Evolutionary conservation across 257 asterid genomes (phyloP), one percentile per base, ranked within the genome.

Genomic region (Solanum virginianum): DNA sequence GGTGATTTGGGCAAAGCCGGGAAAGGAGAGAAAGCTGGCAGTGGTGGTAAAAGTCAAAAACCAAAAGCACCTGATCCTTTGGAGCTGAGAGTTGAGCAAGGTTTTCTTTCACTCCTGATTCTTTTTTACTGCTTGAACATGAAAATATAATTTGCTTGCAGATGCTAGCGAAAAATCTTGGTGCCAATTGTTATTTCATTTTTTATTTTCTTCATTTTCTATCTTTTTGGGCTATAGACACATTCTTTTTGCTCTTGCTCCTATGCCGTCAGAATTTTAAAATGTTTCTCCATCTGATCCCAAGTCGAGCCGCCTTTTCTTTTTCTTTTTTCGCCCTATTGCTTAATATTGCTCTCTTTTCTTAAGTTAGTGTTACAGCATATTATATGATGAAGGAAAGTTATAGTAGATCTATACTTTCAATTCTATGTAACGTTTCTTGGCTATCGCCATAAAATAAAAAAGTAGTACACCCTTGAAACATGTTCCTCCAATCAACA

Each of bases 51-150:
- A 87, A 90, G 91, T 53, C 24, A 92, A 85, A 81, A 87, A 18
- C 84, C 86, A 62, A 96, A 96, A 88, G 89, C 86, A 63, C 87
- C 92, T 65, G 85, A 90, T 10, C 87, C 94, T 3, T 71, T 51
- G 63, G 95, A 91, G 83, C 89, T 86, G 83, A 91, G 88, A 87
- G 91, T 92, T 45, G 97, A 90, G 43, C 86, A 91, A 90, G 98
- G 98, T 93, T 59, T 54, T 86, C 53, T 32, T 84, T 75, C 56
- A n/a, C 36, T 74, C n/a, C 24, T 65, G 41, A 71, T 70, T 59
- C 51, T 55, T 26, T 84, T 59, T 41, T 57, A 36, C 32, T 24
- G 49, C 83, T 54, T 53, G 82, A 51, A 9, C 65, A 79, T 79
- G 49, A 53, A 53, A 77, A 53, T 79, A 53, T 69, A 1, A 72